These are phyloP conservation scores for Suhomyces guaymorum DNA, from an alignment of 1,139 yeast species.

Conservation along the genomic window DNA sequence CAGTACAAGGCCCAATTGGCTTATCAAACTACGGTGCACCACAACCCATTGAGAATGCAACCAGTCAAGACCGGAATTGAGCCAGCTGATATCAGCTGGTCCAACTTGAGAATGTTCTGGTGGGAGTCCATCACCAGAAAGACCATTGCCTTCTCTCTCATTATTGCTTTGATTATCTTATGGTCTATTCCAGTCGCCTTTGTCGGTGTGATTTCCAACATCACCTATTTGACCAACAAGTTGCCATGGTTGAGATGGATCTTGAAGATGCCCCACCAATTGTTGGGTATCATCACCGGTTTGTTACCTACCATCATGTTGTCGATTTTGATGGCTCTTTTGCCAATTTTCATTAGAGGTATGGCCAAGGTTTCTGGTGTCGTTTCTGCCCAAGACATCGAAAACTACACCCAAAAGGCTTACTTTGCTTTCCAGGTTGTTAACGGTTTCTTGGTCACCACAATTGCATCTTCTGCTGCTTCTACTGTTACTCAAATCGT, in stretches of 20 bases:
- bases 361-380: constrained; percentile 70
- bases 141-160: constrained; percentile 58
- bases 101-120: constrained; percentile 76
- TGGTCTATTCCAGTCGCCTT: constrained; percentile 97
- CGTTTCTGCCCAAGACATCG: constrained; percentile 63
- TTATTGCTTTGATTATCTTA: constrained; percentile 63
- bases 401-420: constrained; percentile 71
- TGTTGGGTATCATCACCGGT: constrained; percentile 84
- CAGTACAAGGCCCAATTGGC: constrained; percentile 75
- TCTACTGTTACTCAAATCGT: constrained; percentile 71
- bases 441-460: constrained; percentile 69
- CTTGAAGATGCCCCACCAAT: constrained; percentile 59
- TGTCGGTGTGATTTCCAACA: constrained; percentile 89
- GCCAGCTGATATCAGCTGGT: constrained; percentile 67
- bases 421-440: constrained; percentile 72
- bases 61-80: constrained; percentile 57
- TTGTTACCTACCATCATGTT: constrained; percentile 81
- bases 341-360: constrained; percentile 68
- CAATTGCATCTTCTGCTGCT: constrained; percentile 71
- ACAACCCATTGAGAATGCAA: constrained; percentile 50
- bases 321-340: constrained; percentile 76
- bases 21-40: constrained; percentile 58
- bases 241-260: constrained; percentile 73
- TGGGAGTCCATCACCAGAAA: constrained; percentile 72
- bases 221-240: constrained; percentile 66